These are phyloP conservation scores for Artemisia argyi DNA, from an alignment of 129 eudicot species.

Conservation along the genomic window DNA sequence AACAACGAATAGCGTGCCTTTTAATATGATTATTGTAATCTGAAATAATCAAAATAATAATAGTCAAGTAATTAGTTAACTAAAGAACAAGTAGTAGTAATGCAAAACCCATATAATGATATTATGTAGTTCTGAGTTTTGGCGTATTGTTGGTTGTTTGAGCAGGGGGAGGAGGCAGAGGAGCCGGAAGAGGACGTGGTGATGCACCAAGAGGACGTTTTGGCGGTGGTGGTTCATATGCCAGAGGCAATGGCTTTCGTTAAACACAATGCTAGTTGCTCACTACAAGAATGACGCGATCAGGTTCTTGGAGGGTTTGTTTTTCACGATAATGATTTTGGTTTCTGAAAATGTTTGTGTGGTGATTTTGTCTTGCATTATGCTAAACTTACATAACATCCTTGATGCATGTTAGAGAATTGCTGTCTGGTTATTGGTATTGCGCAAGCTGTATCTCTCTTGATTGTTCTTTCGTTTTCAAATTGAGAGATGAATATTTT, in stretches of 20 bases:
- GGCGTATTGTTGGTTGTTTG: not conserved
- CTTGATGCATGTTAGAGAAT: conserved; percentile 17
- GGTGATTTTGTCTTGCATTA: conserved; percentile 24
- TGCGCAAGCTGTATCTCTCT: conserved; percentile 25
- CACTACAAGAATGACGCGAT: not conserved
- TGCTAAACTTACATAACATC: conserved; percentile 13
- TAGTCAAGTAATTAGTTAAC: no score
- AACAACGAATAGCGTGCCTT: no score
- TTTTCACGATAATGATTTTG: conserved; percentile 22
- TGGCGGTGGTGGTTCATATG: conserved; percentile 37
- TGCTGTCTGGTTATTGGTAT: conserved; percentile 17
- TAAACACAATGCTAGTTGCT: conserved; percentile 15
- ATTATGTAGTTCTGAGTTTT: not conserved
- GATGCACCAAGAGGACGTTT: conserved; percentile 57
- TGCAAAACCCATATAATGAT: not conserved
- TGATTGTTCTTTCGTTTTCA: conserved; percentile 11
- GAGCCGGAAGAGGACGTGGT: conserved; percentile 53
- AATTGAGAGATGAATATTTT: conserved; percentile 21
- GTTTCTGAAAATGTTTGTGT: conserved; percentile 25
- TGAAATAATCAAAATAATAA: no score
- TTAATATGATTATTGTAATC: no score
- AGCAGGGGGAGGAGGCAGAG: conserved; percentile 54
- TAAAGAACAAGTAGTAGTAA: not conserved
- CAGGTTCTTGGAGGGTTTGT: conserved; percentile 23
- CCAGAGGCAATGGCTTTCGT: conserved; percentile 62